Conservation (phyloP, 257 asterid species). For the Solanum arcanum region DNA sequence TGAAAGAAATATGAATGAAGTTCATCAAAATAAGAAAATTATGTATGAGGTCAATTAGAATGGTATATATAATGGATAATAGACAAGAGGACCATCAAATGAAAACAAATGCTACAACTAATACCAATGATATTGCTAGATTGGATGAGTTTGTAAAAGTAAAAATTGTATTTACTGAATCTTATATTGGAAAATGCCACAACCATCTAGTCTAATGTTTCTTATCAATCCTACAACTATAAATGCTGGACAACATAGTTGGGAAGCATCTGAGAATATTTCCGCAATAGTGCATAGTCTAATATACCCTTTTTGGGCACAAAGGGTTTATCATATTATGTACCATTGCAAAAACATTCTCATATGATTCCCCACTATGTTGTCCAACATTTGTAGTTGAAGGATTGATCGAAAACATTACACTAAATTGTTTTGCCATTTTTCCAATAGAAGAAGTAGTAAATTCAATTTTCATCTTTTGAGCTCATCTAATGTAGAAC, state of each 20-base stretch:
- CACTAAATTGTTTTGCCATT: slow-evolving; percentile 39
- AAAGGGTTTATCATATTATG: not conserved
- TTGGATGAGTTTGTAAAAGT: slow-evolving; percentile 6
- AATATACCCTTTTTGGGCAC: not conserved
- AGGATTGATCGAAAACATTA: slow-evolving; percentile 23
- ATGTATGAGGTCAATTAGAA: too few relatives aligned
- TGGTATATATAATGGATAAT: not conserved
- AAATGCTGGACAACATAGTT: too few relatives aligned
- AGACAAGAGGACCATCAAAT: not conserved
- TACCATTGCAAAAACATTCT: slow-evolving; percentile 28
- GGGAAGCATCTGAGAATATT: too few relatives aligned
- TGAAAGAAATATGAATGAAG: not conserved
- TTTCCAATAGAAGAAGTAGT: not conserved
- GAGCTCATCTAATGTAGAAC: too few relatives aligned
- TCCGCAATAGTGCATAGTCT: too few relatives aligned
- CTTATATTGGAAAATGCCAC: not conserved
- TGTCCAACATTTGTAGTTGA: not conserved
- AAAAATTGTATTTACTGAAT: slow-evolving; percentile 9
- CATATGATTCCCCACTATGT: slow-evolving; percentile 31
- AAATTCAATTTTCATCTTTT: too few relatives aligned
- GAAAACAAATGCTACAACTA: not conserved
- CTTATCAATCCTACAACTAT: too few relatives aligned
- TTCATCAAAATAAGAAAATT: not conserved
- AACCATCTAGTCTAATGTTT: too few relatives aligned
- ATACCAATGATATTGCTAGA: not conserved